Evolutionary conservation across 73 alveolate genomes (phyloP), one percentile per base, ranked within the genome.

Genomic region (Paramecium primaurelia): DNA sequence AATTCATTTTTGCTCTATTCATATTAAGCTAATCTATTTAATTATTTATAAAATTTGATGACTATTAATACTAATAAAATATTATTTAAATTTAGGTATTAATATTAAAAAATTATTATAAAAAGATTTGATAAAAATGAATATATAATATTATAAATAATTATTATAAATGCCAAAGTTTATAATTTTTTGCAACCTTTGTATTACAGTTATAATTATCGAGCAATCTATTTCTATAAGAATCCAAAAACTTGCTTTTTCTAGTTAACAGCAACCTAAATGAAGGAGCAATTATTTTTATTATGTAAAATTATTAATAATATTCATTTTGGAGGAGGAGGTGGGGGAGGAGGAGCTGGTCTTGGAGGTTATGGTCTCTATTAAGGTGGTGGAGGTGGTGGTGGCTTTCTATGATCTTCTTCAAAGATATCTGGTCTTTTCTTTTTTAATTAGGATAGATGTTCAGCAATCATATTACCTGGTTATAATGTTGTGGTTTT

Each of bases 261-360:
- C n/a, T n/a, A n/a, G n/a, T n/a, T n/a, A n/a, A n/a, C n/a, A n/a
- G n/a, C n/a, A n/a, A n/a, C n/a, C n/a, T n/a, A n/a, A n/a, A n/a
- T n/a, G n/a, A n/a, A n/a, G n/a, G n/a, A n/a, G n/a, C n/a, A n/a
- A n/a, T n/a, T n/a, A n/a, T n/a, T n/a, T n/a, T n/a, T n/a, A n/a
- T n/a, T n/a, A n/a, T n/a, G n/a, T n/a, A n/a, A 96, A 98, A 73
- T 90, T 88, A 95, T 22, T 96, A 96, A 88, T 96, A 97, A 45
- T 34, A 59, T 68, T 45, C 91, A 80, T 80, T 80, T 80, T 45
- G 91, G 91, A 25, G 93, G 93, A 30, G 93, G 93, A 8, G 93
- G 93, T 28, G 93, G 93, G 3, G 93, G 93, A 20, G 93, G 93
- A 22, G 93, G 93, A 6, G 60, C 88, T 45, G 34, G 58, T 68